Percentiles rank a stretch among this genome's conserved stretches.
Evolutionary conservation across 177 flowering plant genomes (phyloP).

Genomic region (Vitis hybrid): DNA sequence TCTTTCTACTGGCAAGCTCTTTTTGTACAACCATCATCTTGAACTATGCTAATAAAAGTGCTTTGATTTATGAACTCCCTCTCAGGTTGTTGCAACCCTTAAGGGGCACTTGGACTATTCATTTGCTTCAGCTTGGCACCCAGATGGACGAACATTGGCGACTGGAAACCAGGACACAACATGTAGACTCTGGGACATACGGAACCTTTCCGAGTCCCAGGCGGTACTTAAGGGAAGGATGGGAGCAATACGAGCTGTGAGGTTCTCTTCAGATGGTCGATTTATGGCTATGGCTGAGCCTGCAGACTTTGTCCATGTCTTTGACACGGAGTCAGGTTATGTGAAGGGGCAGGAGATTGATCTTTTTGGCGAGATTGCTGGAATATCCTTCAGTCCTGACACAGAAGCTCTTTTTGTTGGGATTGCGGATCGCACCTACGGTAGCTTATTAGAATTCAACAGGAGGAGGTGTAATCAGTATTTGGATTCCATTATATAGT

Average conservation of each 20-base stretch:
- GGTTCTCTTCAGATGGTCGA: conserved; percentile 77
- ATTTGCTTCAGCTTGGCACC: conserved; percentile 90
- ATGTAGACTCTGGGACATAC: conserved; percentile 91
- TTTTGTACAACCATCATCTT: neutral
- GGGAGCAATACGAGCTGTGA: conserved; percentile 83
- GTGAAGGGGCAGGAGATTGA: conserved; percentile 68
- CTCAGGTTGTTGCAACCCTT: conserved; percentile 49
- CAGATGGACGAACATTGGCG: conserved; percentile 72
- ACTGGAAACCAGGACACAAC: conserved; percentile 96
- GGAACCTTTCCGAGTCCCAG: conserved; percentile 67
- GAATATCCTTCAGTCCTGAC: conserved; percentile 93
- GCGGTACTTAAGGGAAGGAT: conserved; percentile 78
- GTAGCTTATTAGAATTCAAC: conserved; percentile 82
- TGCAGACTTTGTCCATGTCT: conserved; percentile 88
- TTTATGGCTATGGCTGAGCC: conserved; percentile 96
- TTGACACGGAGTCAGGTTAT: conserved; percentile 59
- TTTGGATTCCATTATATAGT: conserved; percentile 39
- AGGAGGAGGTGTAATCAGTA: conserved; percentile 42
- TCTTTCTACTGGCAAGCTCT: neutral
- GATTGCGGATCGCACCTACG: conserved; percentile 81
- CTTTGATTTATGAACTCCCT: neutral
- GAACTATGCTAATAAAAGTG: neutral
- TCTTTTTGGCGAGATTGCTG: conserved; percentile 91
- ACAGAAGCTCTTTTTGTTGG: conserved; percentile 81
- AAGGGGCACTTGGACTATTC: conserved; percentile 89